Conservation (phyloP, 345 rosid genomes). For the Boechera retrofracta region DNA sequence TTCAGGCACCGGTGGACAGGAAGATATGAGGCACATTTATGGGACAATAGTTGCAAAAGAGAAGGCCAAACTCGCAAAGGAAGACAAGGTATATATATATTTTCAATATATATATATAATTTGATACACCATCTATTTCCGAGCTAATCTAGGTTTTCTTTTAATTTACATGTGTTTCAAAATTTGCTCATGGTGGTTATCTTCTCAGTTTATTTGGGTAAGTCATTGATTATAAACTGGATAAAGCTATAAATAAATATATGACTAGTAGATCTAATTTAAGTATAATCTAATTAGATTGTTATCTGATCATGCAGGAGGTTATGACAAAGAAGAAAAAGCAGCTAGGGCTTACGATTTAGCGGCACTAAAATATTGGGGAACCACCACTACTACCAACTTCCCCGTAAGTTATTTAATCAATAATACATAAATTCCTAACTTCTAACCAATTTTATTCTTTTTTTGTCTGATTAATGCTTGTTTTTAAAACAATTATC, state of each 20-base stretch:
- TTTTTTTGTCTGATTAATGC: neutral
- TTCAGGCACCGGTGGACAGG: conserved; percentile 89
- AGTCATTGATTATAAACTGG: conserved; percentile 35
- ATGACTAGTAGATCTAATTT: neutral
- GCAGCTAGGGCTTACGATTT: conserved; percentile 95
- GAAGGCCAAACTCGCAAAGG: conserved; percentile 94
- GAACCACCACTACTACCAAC: conserved; percentile 87
- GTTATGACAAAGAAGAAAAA: conserved; percentile 97
- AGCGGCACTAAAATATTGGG: conserved; percentile 97
- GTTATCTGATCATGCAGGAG: conserved; percentile 54
- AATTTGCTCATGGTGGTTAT: conserved; percentile 29
- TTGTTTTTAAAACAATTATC: neutral
- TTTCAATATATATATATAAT: neutral
- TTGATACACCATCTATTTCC: neutral
- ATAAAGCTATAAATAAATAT: neutral
- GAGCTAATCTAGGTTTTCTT: conserved; percentile 16
- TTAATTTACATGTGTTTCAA: neutral
- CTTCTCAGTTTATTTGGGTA: conserved; percentile 85
- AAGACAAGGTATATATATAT: conserved; percentile 61
- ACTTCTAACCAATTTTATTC: conserved; percentile 27
- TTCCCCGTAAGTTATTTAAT: conserved; percentile 58
- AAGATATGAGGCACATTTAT: conserved; percentile 81
- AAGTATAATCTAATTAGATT: neutral
- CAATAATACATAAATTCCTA: conserved; percentile 15
- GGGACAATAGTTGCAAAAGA: conserved; percentile 88